A percentile compares a stretch with the other conserved stretches of the same genome.
These are phyloP conservation scores for Dispira parvispora DNA, from an alignment of 192 early-diverging fungal species.

Conservation along the genomic window DNA sequence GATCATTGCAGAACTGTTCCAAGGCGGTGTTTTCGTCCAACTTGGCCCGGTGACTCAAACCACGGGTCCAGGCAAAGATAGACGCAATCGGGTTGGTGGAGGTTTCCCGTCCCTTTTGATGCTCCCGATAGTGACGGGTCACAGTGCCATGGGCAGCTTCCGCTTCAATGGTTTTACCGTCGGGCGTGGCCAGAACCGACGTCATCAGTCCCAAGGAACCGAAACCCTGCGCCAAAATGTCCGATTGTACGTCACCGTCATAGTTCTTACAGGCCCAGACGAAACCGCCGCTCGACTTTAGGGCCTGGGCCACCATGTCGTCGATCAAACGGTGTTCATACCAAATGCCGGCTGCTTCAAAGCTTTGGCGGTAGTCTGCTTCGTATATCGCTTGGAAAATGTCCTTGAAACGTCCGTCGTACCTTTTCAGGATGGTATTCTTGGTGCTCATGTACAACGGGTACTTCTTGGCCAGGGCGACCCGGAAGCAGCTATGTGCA, in stretches of 20 bases:
- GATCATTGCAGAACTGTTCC: constrained; percentile 48
- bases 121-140: constrained; percentile 84
- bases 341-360: constrained; percentile 77
- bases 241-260: constrained; percentile 91
- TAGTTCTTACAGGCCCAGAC: constrained; percentile 94
- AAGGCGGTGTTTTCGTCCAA: constrained; percentile 71
- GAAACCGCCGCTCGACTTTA: constrained; percentile 88
- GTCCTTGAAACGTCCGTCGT: constrained; percentile 97
- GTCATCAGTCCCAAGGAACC: constrained; percentile 93
- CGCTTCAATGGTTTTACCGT: constrained; percentile 78
- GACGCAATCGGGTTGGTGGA: constrained; percentile 94
- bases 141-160: constrained; percentile 98
- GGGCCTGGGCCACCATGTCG: constrained; percentile 95
- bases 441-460: constrained; percentile 94
- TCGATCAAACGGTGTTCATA: constrained; percentile 97
- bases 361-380: constrained; percentile 61
- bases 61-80: constrained; percentile 93
- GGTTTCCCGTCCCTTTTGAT: constrained; percentile 90
- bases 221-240: constrained; percentile 92
- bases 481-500: constrained; percentile 87
- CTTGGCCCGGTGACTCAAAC: constrained; percentile 86
- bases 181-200: constrained; percentile 84
- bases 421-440: constrained; percentile 92
- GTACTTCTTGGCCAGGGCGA: constrained; percentile 75
- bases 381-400: constrained; percentile 89